phyloP scores from a whole-genome alignment of 495 filamentous ascomycete genomes.

The Neurospora sp. region DNA sequence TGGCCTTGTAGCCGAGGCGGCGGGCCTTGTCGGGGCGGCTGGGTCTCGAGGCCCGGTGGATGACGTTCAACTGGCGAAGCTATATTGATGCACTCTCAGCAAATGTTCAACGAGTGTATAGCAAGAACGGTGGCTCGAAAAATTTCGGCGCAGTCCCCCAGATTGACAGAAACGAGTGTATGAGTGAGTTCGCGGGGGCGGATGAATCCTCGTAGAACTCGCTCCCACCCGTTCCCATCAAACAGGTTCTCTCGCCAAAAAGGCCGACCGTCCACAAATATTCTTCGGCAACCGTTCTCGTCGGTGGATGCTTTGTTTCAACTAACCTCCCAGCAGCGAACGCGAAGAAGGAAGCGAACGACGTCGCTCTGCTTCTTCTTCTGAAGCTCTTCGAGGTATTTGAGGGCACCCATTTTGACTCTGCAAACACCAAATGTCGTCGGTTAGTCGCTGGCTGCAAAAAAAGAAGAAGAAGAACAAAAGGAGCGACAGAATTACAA shows the following conservation, averaged over 20 bases:
- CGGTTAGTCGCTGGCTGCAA: not conserved
- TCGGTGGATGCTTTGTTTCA: constrained; percentile 31
- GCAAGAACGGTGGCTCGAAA: constrained; percentile 41
- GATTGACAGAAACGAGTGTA: not conserved
- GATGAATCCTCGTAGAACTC: not conserved
- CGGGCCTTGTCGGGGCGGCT: constrained; percentile 99
- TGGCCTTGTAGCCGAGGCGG: constrained; percentile 99
- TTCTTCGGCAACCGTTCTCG: constrained; percentile 3
- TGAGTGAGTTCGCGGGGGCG: not conserved
- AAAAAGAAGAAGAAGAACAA: not conserved
- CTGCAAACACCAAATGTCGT: constrained; percentile 2
- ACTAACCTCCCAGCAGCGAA: constrained; percentile 99
- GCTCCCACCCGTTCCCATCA: not conserved
- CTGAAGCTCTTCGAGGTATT: constrained; percentile 99
- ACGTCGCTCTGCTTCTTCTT: constrained; percentile 99
- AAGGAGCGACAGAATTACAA: not conserved
- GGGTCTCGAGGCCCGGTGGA: constrained; percentile 96
- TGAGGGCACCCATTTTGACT: constrained; percentile 81
- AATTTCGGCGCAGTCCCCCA: not conserved
- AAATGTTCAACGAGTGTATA: constrained; percentile 99
- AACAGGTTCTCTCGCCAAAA: constrained; percentile 1
- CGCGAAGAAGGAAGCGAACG: constrained; percentile 96
- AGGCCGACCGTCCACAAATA: constrained; percentile 20
- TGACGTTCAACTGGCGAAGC: constrained; percentile 97
- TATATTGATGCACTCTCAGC: constrained; percentile 99